A percentile compares a stretch with the other conserved stretches of the same genome.
These are phyloP conservation scores for Pythium dissotocum DNA, from an alignment of 352 stramenopile species.

Conservation along the genomic window DNA sequence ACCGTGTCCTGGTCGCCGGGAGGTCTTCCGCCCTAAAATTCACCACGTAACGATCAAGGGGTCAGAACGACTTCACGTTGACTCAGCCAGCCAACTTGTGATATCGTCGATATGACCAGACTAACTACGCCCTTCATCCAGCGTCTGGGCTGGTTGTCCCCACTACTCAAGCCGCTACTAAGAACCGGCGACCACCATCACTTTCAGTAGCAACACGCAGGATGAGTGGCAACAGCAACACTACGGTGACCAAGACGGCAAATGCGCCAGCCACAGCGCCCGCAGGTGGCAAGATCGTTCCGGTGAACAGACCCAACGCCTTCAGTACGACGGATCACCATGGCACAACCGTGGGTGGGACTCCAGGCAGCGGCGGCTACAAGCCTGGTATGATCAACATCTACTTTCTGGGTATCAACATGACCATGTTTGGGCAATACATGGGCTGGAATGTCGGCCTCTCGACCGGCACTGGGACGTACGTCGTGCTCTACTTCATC, in stretches of 20 bases:
- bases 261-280: not conserved
- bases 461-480: not conserved
- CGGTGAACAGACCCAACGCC: not conserved
- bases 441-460: conserved; percentile 29
- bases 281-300: not conserved
- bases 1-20: too few relatives aligned
- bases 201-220: not conserved
- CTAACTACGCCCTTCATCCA: too few relatives aligned
- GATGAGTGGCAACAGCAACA: not conserved
- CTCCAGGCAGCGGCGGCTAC: not conserved
- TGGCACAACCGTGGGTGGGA: not conserved
- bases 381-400: conserved; percentile 14
- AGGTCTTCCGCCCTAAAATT: too few relatives aligned
- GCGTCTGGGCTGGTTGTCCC: too few relatives aligned
- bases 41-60: too few relatives aligned
- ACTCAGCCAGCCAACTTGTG: too few relatives aligned
- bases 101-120: too few relatives aligned
- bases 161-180: too few relatives aligned
- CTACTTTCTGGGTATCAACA: conserved; percentile 23
- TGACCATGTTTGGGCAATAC: conserved; percentile 22
- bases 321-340: not conserved
- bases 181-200: not conserved
- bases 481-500: conserved; percentile 13
- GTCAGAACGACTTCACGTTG: too few relatives aligned
- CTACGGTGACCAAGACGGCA: not conserved